Evolutionary conservation across 2,329 filamentous ascomycete species (phyloP), one percentile per base, ranked within the genome.

Genomic region (Capronia americana): DNA sequence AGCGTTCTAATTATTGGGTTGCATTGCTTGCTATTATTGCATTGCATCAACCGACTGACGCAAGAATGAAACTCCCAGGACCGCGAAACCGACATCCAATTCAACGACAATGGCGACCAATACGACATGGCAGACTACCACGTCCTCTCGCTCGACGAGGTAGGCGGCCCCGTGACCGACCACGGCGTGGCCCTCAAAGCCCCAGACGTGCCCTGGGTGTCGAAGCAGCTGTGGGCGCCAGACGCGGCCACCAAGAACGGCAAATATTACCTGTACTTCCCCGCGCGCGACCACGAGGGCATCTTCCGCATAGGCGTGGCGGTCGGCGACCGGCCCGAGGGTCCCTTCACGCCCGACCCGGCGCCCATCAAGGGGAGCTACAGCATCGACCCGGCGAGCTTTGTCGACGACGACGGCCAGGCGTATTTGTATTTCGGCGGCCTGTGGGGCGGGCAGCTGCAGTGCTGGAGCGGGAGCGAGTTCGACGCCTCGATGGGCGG

Each of bases 41-140:
- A 12, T 28, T 26, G 20, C 17, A 41, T 26, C 55, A 20, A 4
- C 11, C 20, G 7, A 34, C 54, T 56, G 54, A 56, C n/a, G n/a
- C 17, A 17, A 10, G 1, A 4, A 10, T 11, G n/a, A 10, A 34
- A 1, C 7, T 32, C n/a, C 4, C 34, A 93, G 79, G 90, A 93
- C 78, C 86, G 90, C 71, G 88, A 92, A 77, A 91, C 89, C 4
- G 85, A 88, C 77, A 91, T 92, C 77, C 65, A 85, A 64, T 89
- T 90, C 82, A 93, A 93, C 80, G 90, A 93, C 83, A 92, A 92
- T 83, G 91, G 91, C 75, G 90, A 92, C 79, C 91, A 93, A 77
- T 93, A 92, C 77, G 91, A 92, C 80, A 93, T 93, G 91, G 84
- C 81, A 63, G 91, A 93, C 81, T 93, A 93, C 83, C 90, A 93